Evolutionary conservation across 129 eudicot species (phyloP), one percentile per base, ranked within the genome.

Genomic region (Logfia minima): DNA sequence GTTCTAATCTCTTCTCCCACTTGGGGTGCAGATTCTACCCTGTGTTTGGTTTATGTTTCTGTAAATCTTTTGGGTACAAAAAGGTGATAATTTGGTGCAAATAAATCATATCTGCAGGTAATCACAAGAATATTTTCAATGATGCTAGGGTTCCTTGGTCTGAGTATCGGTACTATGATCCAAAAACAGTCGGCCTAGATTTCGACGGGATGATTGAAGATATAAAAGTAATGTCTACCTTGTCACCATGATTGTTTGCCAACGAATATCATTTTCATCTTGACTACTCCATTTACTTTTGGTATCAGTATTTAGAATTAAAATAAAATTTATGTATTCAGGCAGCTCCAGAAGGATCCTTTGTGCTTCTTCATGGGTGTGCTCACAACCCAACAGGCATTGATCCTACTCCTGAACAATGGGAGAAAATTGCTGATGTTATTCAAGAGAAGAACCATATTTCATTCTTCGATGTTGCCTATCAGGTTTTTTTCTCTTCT

Each of bases 351-450:
- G 88, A 89, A 56, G 99, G 99, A 71, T 87, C 99, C 6, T 94
- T 94, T 84, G 80, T 94, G 68, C 83, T 94, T 85, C 99, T 94
- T 82, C 99, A 94, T 73, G 99, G 99, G 24, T 94, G 99, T 86
- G 99, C 99, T n/a, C 99, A 94, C 86, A 94, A 94, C 73, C 99
- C 99, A 78, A 94, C 99, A 39, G 99, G 97, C 55, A 94, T 94
- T 73, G 99, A 94, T 83, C 99, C 99, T 81, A 89, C 97, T 52
- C 96, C 80, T 45, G 92, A 91, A 79, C 99, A 91, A 58, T 94
- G 99, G 99, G 90, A 84, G 77, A 83, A 61, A 79, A 94, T 94
- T 53, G 99, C 99, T 69, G 96, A 94, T 86, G 89, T 85, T 82
- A 91, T 94, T 77, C 90, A 94, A 86, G 99, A 91, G 73, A 94